phyloP scores from a whole-genome alignment of 768 basidiomycete genomes.

The Candolleomyces aberdarensis region DNA sequence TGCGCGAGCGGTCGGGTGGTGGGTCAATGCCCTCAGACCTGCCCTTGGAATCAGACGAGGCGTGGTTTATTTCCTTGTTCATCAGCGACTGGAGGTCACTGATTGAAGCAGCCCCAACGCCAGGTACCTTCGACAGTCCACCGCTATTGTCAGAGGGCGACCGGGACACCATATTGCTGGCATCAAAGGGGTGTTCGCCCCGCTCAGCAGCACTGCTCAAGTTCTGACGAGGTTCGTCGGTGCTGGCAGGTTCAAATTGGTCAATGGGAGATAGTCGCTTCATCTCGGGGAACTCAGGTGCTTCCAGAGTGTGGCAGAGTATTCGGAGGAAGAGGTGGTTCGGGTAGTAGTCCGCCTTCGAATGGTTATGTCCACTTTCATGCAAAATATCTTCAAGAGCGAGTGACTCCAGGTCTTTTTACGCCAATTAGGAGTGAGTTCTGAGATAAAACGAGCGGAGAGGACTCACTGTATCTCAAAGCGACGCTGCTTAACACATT shows the following conservation, averaged over 20 bases:
- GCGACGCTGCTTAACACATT: constrained; percentile 60
- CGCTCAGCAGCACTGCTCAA: neutral
- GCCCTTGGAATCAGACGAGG: neutral
- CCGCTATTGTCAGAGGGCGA: neutral
- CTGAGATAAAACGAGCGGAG: constrained; percentile 8
- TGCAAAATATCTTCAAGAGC: constrained; percentile 65
- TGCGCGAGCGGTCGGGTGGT: neutral
- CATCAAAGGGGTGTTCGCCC: neutral
- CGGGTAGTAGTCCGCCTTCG: constrained; percentile 44
- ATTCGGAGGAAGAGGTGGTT: constrained; percentile 65
- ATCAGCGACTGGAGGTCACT: neutral
- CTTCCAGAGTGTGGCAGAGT: constrained; percentile 44
- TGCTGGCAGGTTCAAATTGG: too few species aligned
- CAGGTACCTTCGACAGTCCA: neutral
- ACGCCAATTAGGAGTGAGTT: neutral
- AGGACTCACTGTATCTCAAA: constrained; percentile 48
- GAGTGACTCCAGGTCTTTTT: constrained; percentile 58
- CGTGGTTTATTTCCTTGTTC: neutral
- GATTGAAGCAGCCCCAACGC: neutral
- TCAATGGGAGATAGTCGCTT: neutral
- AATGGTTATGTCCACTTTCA: constrained; percentile 45
- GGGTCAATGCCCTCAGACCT: neutral
- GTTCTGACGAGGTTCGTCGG: neutral
- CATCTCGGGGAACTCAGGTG: neutral
- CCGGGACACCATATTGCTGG: neutral